Evolutionary conservation across 495 filamentous ascomycete genomes (phyloP), one percentile per base, ranked within the genome.

Genomic region (Cetradonia linearis): DNA sequence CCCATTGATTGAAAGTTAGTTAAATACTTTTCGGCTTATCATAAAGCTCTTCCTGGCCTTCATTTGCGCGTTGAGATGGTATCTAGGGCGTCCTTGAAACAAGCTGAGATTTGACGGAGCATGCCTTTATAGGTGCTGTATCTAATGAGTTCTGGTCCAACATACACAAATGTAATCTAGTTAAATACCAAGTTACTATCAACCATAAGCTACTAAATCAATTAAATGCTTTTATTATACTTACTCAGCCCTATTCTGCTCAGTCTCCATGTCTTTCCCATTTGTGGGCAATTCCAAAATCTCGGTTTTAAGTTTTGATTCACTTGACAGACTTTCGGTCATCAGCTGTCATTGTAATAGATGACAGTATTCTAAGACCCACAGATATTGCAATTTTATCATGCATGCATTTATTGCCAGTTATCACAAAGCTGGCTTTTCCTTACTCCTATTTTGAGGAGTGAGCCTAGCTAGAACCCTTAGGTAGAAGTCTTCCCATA

Each of bases 391-490:
- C n/a, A n/a, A n/a, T n/a, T n/a, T n/a, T n/a, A n/a, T n/a, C n/a
- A n/a, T n/a, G n/a, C n/a, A n/a, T n/a, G n/a, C n/a, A n/a, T n/a
- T n/a, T n/a, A n/a, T n/a, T n/a, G n/a, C n/a, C n/a, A n/a, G n/a
- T n/a, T n/a, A n/a, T n/a, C n/a, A n/a, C n/a, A n/a, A n/a, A n/a
- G n/a, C n/a, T n/a, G n/a, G n/a, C n/a, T n/a, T n/a, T n/a, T n/a
- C n/a, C n/a, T n/a, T n/a, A n/a, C n/a, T n/a, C n/a, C n/a, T n/a
- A n/a, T n/a, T n/a, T n/a, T n/a, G n/a, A n/a, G n/a, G n/a, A n/a
- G n/a, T n/a, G n/a, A n/a, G n/a, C n/a, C n/a, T n/a, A n/a, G 0
- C 85, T 85, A 0, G 78, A 83, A 25, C 79, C 84, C 0, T 81
- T 83, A 0, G 65, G 65, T 1, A 70, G 70, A 0, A 76, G 76